Percentiles rank a stretch among this genome's conserved stretches.
Evolutionary conservation across 805 yeast species (phyloP).

Genomic region (Candida maris): DNA sequence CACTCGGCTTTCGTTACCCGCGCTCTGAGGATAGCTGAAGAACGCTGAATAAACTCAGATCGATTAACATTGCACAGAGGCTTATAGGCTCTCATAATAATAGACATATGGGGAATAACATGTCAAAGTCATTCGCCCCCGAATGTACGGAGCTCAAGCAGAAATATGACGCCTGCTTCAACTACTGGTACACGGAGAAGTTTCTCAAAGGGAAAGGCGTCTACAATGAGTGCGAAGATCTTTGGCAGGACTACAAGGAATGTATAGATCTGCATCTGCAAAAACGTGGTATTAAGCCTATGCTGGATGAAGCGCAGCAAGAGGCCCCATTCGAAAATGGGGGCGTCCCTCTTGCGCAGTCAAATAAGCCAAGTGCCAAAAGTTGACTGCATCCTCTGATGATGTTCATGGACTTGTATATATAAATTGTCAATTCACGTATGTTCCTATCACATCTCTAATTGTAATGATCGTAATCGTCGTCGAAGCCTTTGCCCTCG

Average conservation of each 20-base stretch:
- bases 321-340: slow-evolving; percentile 85
- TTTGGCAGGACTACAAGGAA: slow-evolving; percentile 85
- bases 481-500: slow-evolving; percentile 23
- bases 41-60: no score
- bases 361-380: slow-evolving; percentile 3
- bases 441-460: slow-evolving; percentile 11
- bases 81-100: no score
- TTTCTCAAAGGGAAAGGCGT: slow-evolving; percentile 59
- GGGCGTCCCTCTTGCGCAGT: slow-evolving; percentile 37
- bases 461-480: slow-evolving; percentile 31
- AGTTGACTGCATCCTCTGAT: not conserved
- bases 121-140: slow-evolving; percentile 92
- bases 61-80: no score
- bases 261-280: slow-evolving; percentile 74
- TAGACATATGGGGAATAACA: slow-evolving; percentile 56
- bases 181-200: slow-evolving; percentile 91
- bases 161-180: slow-evolving; percentile 89
- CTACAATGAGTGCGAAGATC: slow-evolving; percentile 84
- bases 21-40: no score
- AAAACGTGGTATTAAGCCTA: slow-evolving; percentile 72
- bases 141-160: slow-evolving; percentile 88
- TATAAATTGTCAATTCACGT: slow-evolving; percentile 8
- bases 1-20: no score
- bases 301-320: slow-evolving; percentile 82
- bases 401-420: not conserved